Evolutionary conservation across 2,329 filamentous ascomycete species (phyloP), one percentile per base, ranked within the genome.

Genomic region (Ceratocystis variospora): DNA sequence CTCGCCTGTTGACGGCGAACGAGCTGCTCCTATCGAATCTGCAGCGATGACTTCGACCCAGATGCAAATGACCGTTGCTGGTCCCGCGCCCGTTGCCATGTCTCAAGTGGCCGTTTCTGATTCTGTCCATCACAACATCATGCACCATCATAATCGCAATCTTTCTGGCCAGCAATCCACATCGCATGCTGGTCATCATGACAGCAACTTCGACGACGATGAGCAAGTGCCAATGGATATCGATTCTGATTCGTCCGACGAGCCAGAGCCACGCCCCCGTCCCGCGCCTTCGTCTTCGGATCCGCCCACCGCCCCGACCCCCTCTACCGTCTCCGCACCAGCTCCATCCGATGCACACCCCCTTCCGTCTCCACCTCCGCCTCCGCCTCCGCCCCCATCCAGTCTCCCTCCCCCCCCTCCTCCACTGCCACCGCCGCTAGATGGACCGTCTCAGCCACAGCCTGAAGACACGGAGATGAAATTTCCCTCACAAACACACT

Each of bases 11-110:
- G 41, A 41, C 53, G 66, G 63, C 66, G 66, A 68, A 68, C 59
- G 66, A 68, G 66, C 66, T 68, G 63, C 57, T 50, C 37, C 28
- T 31, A 12, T 63, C 17, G 15, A 59, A 63, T 46, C 57, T 22
- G 48, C 66, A 68, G 66, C 63, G 66, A 68, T 68, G 66, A 68
- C 66, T 68, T 68, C 66, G 66, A 65, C 66, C 37, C 66, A 68
- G 45, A 48, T 66, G 65, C 66, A 68, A 55, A 48, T 66, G 65
- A 64, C n/a, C 22, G 48, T 67, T n/a, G 55, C 65, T n/a, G 63
- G 66, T 45, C 63, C 63, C 55, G 63, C 66, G 63, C 44, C 66
- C 55, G 57, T 68, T 8, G 41, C 66, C 10, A 65, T 65, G 59
- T 46, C 66, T 45, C 63, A 62, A 57, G 44, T 63, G 6, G 48